A percentile compares a stretch with the other conserved stretches of the same genome.
phyloP scores from a whole-genome alignment of 2,329 filamentous ascomycete genomes.

The Aureobasidium zeae region DNA sequence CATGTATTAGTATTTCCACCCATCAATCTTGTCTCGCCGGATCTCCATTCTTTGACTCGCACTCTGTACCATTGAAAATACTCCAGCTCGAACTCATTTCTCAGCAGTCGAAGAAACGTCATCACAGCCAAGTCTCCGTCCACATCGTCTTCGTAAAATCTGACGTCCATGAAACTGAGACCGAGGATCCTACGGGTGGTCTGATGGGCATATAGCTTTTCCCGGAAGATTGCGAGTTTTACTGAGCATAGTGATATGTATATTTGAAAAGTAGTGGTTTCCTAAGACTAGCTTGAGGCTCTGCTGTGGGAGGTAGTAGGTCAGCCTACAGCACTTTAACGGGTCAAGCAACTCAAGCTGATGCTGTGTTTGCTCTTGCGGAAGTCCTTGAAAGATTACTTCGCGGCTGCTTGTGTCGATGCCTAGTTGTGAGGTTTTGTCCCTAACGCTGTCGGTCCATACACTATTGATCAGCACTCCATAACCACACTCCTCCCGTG shows the following conservation, averaged over 20 bases:
- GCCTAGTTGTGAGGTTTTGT: too few species aligned
- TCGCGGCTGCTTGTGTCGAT: too few species aligned
- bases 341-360: too few species aligned
- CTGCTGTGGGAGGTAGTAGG: too few species aligned
- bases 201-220: neutral
- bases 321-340: too few species aligned
- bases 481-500: too few species aligned
- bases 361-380: too few species aligned
- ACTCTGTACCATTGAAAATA: neutral
- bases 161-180: neutral
- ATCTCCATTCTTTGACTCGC: neutral
- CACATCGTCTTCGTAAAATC: neutral
- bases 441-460: too few species aligned
- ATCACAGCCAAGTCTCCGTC: neutral
- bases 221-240: too few species aligned
- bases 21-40: neutral
- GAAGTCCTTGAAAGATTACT: too few species aligned
- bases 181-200: neutral
- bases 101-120: neutral
- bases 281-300: neutral
- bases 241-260: neutral
- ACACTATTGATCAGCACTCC: too few species aligned
- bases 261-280: neutral
- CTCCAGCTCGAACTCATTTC: neutral
- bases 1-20: slow-evolving; percentile 1